phyloP scores from a whole-genome alignment of 345 rosid species.

The Pseudoturritis turrita region DNA sequence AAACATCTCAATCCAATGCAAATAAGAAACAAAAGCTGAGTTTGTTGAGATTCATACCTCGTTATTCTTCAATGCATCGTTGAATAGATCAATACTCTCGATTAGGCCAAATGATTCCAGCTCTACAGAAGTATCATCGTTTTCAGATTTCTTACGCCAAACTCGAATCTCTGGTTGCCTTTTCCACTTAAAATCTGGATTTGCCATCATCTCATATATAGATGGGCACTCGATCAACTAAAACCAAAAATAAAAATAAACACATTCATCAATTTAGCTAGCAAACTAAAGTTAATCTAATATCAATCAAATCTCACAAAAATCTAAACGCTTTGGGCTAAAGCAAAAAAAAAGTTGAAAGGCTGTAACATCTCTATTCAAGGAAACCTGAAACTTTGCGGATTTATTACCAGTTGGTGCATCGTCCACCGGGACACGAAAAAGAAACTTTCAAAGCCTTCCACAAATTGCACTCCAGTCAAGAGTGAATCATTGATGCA shows the following conservation, averaged over 20 bases:
- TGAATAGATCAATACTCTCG: constrained; percentile 54
- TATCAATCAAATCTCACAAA: background rate
- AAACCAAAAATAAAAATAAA: background rate
- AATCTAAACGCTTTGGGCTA: background rate
- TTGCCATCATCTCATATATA: constrained; percentile 83
- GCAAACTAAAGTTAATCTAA: background rate
- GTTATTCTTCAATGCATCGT: constrained; percentile 67
- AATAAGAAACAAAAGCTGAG: background rate
- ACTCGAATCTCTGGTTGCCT: constrained; percentile 66
- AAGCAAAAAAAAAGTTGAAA: background rate
- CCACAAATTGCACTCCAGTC: constrained; percentile 89
- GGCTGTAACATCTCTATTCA: background rate
- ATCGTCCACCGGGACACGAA: constrained; percentile 89
- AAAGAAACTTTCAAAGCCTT: constrained; percentile 81
- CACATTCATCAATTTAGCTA: background rate
- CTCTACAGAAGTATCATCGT: constrained; percentile 39
- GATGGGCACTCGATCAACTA: constrained; percentile 91
- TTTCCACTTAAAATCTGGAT: constrained; percentile 70
- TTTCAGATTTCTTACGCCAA: constrained; percentile 54
- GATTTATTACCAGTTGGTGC: constrained; percentile 80
- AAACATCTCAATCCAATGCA: background rate
- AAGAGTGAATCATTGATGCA: constrained; percentile 81
- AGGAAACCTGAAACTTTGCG: background rate
- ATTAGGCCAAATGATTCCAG: constrained; percentile 52
- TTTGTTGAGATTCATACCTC: constrained; percentile 45